phyloP scores from a whole-genome alignment of 768 basidiomycete genomes.

The Sistotremastrum suecicum region DNA sequence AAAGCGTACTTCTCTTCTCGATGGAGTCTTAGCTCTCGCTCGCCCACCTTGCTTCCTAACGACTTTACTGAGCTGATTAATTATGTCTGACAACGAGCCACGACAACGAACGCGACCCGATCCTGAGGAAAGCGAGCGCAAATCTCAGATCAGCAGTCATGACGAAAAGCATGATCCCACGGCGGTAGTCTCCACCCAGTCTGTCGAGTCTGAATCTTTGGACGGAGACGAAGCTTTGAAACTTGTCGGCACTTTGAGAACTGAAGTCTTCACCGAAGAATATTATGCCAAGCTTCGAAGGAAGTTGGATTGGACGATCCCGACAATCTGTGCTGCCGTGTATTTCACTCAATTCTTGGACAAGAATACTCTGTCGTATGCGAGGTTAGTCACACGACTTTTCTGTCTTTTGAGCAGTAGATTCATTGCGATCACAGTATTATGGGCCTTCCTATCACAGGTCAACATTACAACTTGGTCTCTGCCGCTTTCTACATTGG shows the following conservation, averaged over 20 bases:
- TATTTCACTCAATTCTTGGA: conserved; percentile 63
- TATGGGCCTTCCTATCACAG: conserved; percentile 52
- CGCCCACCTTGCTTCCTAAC: no score
- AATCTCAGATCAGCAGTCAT: conserved; percentile 4
- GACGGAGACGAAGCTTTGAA: conserved; percentile 47
- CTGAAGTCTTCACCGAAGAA: conserved; percentile 41
- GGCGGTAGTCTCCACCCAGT: conserved; percentile 11
- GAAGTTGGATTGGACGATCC: conserved; percentile 43
- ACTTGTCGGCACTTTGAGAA: conserved; percentile 40
- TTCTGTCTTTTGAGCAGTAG: background rate
- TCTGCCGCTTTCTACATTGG: conserved; percentile 53
- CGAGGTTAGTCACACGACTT: conserved; percentile 26
- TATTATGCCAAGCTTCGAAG: conserved; percentile 40
- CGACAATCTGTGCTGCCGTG: conserved; percentile 44
- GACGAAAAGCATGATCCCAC: conserved; percentile 19
- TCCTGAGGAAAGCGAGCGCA: conserved; percentile 6
- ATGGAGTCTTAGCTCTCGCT: no score
- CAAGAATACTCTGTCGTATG: conserved; percentile 58
- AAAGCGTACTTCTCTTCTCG: no score
- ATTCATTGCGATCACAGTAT: conserved; percentile 23
- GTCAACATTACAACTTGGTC: conserved; percentile 51
- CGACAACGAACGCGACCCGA: no score
- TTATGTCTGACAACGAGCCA: no score
- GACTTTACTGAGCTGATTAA: no score
- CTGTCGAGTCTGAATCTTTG: conserved; percentile 17